Base-by-base conservation (phyloP, 1,284 basidiomycete genomes). In the Trametes polyzona region DNA sequence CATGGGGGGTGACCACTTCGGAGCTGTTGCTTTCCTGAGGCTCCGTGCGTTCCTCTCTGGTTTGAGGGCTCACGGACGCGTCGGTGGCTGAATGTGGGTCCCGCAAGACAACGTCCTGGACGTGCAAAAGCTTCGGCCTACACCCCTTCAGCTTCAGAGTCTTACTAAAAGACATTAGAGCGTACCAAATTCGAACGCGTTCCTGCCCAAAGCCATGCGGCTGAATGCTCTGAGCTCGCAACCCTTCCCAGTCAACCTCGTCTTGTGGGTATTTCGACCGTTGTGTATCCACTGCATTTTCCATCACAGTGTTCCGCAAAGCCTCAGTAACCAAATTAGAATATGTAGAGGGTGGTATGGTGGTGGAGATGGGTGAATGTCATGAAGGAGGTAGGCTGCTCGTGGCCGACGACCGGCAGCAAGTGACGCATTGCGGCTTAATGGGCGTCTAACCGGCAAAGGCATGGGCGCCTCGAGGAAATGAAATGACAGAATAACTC, bases 161-260 rank as follows among this genome's bases (percentile, higher is more conserved):
- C 7, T 33, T 47, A 27, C 3, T 6, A 16, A 2, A 2, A 36
- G 24, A 17, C 19, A n/a, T 19, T 27, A 17, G 8, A 17, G 17
- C 81, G 58, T 61, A 86, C 89, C 89, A 91, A 64, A 89, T 74
- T 41, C 74, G 67, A 23, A 67, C 72, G 65, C 88, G 78, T 36
- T 79, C 76, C 10, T 73, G 69, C 17, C 86, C 82, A 66, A 91
- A 90, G 1, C 88, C 88, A 26, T 84, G 82, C 33, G 84, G 82
- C 48, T 66, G 63, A 9, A 89, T 70, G 59, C 86, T 88, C 46
- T 71, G 72, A 54, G 68, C 64, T 57, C 81, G 76, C 29, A 87
- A 72, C 1, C 60, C 67, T 2, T 74, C 67, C 87, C 85, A 88
- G 61, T 82, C 76, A 36, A 74, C n/a, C n/a, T n/a, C n/a, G n/a